These are phyloP conservation scores for Kodamaea hsintzibuensis DNA, from an alignment of 805 yeast species.

Conservation along the genomic window DNA sequence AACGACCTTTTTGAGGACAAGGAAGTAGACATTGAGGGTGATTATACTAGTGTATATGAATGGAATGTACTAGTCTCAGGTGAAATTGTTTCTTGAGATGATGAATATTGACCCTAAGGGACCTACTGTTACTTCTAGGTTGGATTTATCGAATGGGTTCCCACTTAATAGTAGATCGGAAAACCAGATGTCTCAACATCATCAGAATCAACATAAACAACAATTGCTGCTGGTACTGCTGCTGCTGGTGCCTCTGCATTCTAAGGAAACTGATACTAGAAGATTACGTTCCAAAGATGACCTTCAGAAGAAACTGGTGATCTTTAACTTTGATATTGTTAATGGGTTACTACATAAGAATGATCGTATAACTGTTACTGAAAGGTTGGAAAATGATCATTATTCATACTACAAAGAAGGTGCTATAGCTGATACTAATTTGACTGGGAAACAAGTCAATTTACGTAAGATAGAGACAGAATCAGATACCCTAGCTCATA, in stretches of 20 bases:
- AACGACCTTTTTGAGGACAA: background rate
- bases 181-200: background rate
- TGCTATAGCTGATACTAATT: slow-evolving; percentile 8
- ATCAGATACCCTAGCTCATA: background rate
- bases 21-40: background rate
- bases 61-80: background rate
- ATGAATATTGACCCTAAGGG: background rate
- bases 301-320: slow-evolving; percentile 14
- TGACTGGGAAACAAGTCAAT: slow-evolving; percentile 11
- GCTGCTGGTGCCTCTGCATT: too few species aligned
- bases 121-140: background rate
- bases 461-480: slow-evolving; percentile 7
- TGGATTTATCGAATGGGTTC: background rate
- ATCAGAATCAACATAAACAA: background rate
- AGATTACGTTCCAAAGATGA: slow-evolving; percentile 31
- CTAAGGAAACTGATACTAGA: background rate
- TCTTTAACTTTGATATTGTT: slow-evolving; percentile 37
- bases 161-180: background rate
- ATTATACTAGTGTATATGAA: background rate
- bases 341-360: slow-evolving; percentile 26
- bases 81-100: background rate
- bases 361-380: slow-evolving; percentile 18
- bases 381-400: slow-evolving; percentile 8
- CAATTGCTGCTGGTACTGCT: too few species aligned
- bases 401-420: slow-evolving; percentile 18